Evolutionary conservation across 805 yeast genomes (phyloP), one percentile per base, ranked within the genome.

Genomic region (Ogataea sp.): DNA sequence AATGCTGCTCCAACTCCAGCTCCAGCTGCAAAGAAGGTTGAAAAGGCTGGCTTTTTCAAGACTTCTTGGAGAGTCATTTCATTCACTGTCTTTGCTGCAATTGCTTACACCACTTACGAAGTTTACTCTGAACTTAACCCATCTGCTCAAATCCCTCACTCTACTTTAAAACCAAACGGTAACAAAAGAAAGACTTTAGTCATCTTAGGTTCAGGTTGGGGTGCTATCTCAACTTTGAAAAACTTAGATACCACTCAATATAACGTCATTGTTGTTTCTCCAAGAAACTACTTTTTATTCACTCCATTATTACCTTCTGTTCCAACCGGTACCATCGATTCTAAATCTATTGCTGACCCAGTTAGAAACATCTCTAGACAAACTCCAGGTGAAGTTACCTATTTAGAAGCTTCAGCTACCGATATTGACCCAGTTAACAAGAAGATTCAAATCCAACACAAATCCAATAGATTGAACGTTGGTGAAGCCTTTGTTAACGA

Each of bases 261-360:
- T 67, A 86, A 90, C 58, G 96, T 89, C 37, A 78, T 87, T 37
- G 79, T 89, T 41, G 83, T 89, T 35, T 86, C 96, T 32, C 97
- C 97, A 46, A 78, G 97, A 68, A 90, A 89, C 71, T 90, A 86
- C 70, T 88, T 89, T 67, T 70, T 89, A 53, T 89, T 90, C 73
- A 89, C 97, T 42, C 97, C 97, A n/a, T 69, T 89, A 58, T 71
- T 89, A 52, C 97, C 97, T 35, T 84, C 95, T 20, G 84, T 90
- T 50, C 95, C 97, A 41, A 89, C 95, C 29, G 97, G 97, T 47
- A 84, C 96, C 38, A 78, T 87, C 43, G 96, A 86, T 55, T 63
- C 76, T 48, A 85, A 93, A 62, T 89, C 97, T 20, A 89, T 89
- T 57, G 83, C 87, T 64, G 97, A 89, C 62, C 96, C 97, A 25